A percentile compares a stretch with the other conserved stretches of the same genome.
phyloP scores from a whole-genome alignment of 768 basidiomycete genomes.

The Termitomyces sp. region DNA sequence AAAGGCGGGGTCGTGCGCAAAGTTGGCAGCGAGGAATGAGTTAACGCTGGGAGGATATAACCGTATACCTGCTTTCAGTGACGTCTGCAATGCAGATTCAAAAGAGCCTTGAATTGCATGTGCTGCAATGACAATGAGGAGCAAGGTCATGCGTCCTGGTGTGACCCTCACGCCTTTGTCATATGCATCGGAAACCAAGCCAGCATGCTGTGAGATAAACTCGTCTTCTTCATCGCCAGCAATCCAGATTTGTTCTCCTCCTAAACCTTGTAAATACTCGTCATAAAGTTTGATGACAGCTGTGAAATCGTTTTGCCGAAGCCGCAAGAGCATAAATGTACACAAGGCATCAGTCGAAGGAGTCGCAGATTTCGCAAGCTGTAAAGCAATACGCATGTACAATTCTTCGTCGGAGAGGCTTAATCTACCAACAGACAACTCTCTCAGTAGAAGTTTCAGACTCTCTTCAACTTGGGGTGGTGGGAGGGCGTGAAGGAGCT shows the following conservation, averaged over 20 bases:
- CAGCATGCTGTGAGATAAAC: conserved; percentile 2
- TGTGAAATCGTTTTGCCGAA: conserved; percentile 35
- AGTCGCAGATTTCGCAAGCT: conserved; percentile 31
- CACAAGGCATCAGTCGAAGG: conserved; percentile 43
- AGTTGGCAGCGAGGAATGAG: conserved; percentile 31
- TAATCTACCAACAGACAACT: conserved; percentile 20
- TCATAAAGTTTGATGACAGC: conserved; percentile 42
- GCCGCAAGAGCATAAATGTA: conserved; percentile 41
- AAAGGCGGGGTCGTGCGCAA: conserved; percentile 31
- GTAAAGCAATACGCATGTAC: conserved; percentile 45
- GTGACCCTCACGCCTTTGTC: conserved; percentile 10
- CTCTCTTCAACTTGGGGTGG: conserved; percentile 32
- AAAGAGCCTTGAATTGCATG: conserved; percentile 58
- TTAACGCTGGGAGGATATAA: conserved; percentile 29
- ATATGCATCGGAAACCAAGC: conserved; percentile 17
- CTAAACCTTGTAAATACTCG: conserved; percentile 25
- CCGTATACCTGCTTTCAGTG: conserved; percentile 31
- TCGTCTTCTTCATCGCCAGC: conserved; percentile 13
- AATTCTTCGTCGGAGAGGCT: conserved; percentile 22
- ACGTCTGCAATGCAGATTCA: conserved; percentile 43
- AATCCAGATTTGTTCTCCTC: conserved; percentile 17
- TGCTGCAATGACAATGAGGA: conserved; percentile 56
- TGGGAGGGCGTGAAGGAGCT: conserved; percentile 43
- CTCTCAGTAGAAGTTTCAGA: conserved; percentile 29
- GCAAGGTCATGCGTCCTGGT: conserved; percentile 32